Evolutionary conservation across 306 rosid genomes (phyloP), one percentile per base, ranked within the genome.

Genomic region (Malus sieversii): DNA sequence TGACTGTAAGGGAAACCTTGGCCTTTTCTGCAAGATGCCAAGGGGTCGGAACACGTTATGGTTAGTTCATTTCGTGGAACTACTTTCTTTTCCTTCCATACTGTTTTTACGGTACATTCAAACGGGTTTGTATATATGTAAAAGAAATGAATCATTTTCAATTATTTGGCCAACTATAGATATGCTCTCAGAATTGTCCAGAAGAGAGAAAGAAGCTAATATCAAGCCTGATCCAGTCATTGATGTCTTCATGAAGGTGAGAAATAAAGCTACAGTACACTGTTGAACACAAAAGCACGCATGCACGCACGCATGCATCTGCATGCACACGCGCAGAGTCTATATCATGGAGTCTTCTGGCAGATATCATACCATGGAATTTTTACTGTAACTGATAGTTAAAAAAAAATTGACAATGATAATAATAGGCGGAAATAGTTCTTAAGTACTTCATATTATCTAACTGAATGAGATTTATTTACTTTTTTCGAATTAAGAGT

Each of bases 1-100:
- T 86, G 87, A 84, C 90, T 52, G 90, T 86, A 6, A 74, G 88
- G 22, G 90, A 86, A 69, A 86, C 90, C 15, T 62, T 84, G 73
- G 86, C 88, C 61, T 86, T 86, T 20, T 85, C 90, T 18, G 88
- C 86, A 11, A 84, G 84, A 74, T 84, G 86, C 72, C 90, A 86
- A 60, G 86, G 90, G 29, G 90, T 84, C 27, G 90, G 87, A 48
- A 76, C 84, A 6, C 82, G 84, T 38, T 77, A 79, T 2, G 90
- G 87, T 86, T 13, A 58, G 82, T 27, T 32, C 65, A 70, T 32
- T 61, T 16, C 22, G 4, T 44, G 1, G 25, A 51, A 35, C 2
- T 38, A 16, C 12, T 65, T 74, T 53, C 42, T 65, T 32, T 6
- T 35, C 18, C 22, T 67, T 46, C 20, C 16, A 4, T 29, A 12